Percentiles rank a stretch among this genome's conserved stretches.
These are phyloP conservation scores for Acacia melanoxylon DNA, from an alignment of 306 rosid species.

Conservation along the genomic window DNA sequence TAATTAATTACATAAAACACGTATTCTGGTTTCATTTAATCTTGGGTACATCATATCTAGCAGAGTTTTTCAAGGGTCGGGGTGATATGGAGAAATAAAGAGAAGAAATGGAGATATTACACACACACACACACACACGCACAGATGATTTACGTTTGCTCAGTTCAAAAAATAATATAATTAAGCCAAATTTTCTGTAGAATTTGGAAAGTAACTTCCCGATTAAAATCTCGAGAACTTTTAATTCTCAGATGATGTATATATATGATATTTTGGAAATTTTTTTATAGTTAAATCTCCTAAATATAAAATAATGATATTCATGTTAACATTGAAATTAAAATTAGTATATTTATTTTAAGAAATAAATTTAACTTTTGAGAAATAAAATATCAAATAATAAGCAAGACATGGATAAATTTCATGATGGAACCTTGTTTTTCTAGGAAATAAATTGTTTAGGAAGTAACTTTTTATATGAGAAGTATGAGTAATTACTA, in stretches of 20 bases:
- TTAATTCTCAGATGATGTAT: not conserved
- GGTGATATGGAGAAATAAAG: not conserved
- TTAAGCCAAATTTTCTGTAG: not conserved
- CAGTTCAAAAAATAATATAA: not conserved
- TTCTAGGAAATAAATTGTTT: not conserved
- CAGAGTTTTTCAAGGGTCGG: not conserved
- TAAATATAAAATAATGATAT: not conserved
- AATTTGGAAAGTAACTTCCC: not conserved
- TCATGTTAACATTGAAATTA: not conserved
- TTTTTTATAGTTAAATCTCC: not conserved
- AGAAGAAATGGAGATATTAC: no score
- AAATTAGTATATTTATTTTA: not conserved
- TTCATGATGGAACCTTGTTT: not conserved
- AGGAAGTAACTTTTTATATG: not conserved
- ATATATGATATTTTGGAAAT: not conserved
- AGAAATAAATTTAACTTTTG: no score
- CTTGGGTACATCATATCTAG: not conserved
- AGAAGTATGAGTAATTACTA: not conserved
- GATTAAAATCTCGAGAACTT: not conserved
- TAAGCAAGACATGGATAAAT: not conserved
- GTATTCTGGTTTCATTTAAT: not conserved
- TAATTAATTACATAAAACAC: not conserved
- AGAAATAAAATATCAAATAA: not conserved
- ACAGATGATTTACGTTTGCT: not conserved
- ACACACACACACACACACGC: no score